phyloP scores from a whole-genome alignment of 2,329 filamentous ascomycete genomes.

The Chaetothyriales sp. region DNA sequence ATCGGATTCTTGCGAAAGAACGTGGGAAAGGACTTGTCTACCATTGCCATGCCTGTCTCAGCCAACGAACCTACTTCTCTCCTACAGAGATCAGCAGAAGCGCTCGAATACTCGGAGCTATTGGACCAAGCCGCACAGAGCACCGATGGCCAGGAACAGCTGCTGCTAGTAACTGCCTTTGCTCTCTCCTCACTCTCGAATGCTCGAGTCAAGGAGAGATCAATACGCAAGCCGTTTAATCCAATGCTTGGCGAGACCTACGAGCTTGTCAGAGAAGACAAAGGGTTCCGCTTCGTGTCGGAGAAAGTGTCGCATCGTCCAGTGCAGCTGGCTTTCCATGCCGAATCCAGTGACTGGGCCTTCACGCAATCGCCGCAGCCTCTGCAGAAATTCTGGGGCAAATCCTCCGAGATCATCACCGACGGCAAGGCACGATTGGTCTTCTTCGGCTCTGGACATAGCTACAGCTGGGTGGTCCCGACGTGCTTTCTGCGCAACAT shows the following conservation, averaged over 20 bases:
- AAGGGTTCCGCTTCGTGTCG: slow-evolving; percentile 78
- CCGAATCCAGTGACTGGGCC: slow-evolving; percentile 73
- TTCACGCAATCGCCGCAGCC: slow-evolving; percentile 78
- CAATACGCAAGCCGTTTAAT: slow-evolving; percentile 93
- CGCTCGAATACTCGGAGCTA: slow-evolving; percentile 77
- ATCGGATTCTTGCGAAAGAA: slow-evolving; percentile 95
- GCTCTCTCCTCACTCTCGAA: slow-evolving; percentile 77
- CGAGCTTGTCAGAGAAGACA: slow-evolving; percentile 77
- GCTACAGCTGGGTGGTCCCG: slow-evolving; percentile 77
- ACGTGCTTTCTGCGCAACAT: slow-evolving; percentile 91
- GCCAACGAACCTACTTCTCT: slow-evolving; percentile 86
- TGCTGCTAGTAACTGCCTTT: slow-evolving; percentile 79
- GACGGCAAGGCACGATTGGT: slow-evolving; percentile 73
- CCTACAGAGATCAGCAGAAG: slow-evolving; percentile 77
- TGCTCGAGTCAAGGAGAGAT: slow-evolving; percentile 71
- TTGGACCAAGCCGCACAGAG: slow-evolving; percentile 56
- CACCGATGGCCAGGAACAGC: slow-evolving; percentile 50
- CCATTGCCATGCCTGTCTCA: slow-evolving; percentile 94
- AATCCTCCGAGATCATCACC: slow-evolving; percentile 85
- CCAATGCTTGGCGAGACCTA: slow-evolving; percentile 92
- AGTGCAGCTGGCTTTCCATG: slow-evolving; percentile 84
- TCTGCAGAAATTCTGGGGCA: slow-evolving; percentile 96
- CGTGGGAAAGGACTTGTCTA: slow-evolving; percentile 91
- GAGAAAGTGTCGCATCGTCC: slow-evolving; percentile 93
- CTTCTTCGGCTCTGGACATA: slow-evolving; percentile 61